Percentiles rank a stretch among this genome's conserved stretches.
phyloP scores from a whole-genome alignment of 148 eudicot species.

The Spergularia bocconei region DNA sequence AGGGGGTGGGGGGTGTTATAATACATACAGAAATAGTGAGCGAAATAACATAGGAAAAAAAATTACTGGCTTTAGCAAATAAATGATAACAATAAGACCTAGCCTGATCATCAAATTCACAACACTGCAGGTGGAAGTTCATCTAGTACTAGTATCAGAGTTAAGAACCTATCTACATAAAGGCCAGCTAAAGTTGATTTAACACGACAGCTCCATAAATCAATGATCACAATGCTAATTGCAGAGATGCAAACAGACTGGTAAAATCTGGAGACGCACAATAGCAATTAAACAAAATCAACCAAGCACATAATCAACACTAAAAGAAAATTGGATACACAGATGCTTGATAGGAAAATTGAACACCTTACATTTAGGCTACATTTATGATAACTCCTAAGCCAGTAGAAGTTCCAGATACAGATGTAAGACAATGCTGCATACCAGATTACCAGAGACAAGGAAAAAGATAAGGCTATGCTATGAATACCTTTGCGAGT shows the following conservation, averaged over 20 bases:
- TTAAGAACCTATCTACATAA: not conserved
- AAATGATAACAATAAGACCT: too few species aligned
- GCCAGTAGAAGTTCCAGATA: too few species aligned
- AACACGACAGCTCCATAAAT: not conserved
- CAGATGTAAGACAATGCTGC: too few species aligned
- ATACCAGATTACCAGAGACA: too few species aligned
- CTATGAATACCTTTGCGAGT: conserved; percentile 77
- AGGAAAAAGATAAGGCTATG: not conserved
- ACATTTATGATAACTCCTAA: not conserved
- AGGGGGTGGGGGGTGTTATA: too few species aligned
- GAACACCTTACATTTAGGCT: not conserved
- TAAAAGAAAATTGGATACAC: not conserved
- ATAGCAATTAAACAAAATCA: not conserved
- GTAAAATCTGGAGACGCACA: not conserved
- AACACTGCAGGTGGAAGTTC: not conserved
- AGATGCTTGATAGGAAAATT: not conserved
- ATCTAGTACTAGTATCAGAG: not conserved
- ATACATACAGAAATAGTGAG: too few species aligned
- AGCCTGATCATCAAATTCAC: too few species aligned
- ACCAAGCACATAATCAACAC: not conserved
- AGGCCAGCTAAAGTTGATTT: not conserved
- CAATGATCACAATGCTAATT: not conserved
- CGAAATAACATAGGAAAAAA: too few species aligned
- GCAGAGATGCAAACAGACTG: not conserved
- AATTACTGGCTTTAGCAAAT: too few species aligned